Conservation (phyloP, 2,329 filamentous ascomycete genomes). For the Ceratocystiopsis minuta region DNA sequence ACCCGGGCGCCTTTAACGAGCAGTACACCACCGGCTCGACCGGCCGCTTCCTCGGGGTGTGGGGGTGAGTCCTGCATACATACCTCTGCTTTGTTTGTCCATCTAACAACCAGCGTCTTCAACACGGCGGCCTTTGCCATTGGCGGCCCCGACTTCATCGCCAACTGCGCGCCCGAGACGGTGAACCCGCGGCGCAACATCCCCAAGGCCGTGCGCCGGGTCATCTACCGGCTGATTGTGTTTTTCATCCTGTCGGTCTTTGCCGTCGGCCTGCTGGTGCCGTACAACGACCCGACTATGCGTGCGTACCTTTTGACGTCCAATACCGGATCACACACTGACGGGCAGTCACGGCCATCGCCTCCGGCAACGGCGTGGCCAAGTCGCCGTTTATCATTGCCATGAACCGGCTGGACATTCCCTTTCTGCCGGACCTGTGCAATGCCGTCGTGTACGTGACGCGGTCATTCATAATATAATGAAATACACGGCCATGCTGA, state of each 20-base stretch:
- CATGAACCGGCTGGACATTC: conserved; percentile 49
- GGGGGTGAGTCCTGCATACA: no score
- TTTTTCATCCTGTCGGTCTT: conserved; percentile 16
- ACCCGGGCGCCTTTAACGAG: conserved; percentile 25
- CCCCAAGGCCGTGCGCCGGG: conserved; percentile 38
- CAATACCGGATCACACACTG: no score
- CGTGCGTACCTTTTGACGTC: no score
- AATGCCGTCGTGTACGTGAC: not conserved
- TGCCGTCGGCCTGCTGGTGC: conserved; percentile 13
- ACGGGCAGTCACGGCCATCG: conserved; percentile 11
- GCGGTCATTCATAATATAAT: no score
- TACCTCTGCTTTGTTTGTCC: conserved; percentile 18
- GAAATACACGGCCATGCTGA: no score
- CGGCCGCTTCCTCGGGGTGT: conserved; percentile 24
- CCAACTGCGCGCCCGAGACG: conserved; percentile 45
- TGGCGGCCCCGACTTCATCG: conserved; percentile 41
- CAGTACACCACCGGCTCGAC: conserved; percentile 19
- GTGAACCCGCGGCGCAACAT: conserved; percentile 45
- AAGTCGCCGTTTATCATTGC: conserved; percentile 53
- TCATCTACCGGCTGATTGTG: conserved; percentile 16
- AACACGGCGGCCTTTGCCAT: conserved; percentile 39
- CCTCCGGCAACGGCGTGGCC: conserved; percentile 13
- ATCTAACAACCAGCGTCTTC: conserved; percentile 17
- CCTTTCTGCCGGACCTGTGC: conserved; percentile 23
- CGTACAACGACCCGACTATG: conserved; percentile 7